Evolutionary conservation across 1,284 basidiomycete genomes (phyloP).

Genomic region (Ceratobasidium sp.): DNA sequence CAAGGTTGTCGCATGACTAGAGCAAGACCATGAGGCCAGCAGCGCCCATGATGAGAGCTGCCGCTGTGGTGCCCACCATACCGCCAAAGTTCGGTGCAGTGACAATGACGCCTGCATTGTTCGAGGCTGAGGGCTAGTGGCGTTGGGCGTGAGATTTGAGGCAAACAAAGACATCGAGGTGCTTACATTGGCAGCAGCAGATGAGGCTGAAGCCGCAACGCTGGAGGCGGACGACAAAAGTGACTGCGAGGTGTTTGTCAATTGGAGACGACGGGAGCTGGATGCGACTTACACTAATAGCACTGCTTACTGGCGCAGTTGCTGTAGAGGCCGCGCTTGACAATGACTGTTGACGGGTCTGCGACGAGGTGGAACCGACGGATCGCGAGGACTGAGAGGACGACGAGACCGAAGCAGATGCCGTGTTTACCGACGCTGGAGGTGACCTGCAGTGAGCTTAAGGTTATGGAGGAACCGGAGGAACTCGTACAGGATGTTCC

Average conservation of each 20-base stretch:
- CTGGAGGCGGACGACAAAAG: constrained; percentile 11
- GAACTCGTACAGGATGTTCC: background rate
- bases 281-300: constrained; percentile 11
- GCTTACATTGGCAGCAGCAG: constrained; percentile 38
- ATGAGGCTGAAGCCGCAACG: constrained; percentile 21
- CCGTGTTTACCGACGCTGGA: constrained; percentile 27
- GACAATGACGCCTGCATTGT: constrained; percentile 20
- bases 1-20: constrained; percentile 1
- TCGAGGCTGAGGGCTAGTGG: constrained; percentile 15
- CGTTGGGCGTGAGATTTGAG: background rate
- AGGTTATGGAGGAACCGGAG: background rate
- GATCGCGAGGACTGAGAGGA: constrained; percentile 24
- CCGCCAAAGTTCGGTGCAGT: constrained; percentile 26
- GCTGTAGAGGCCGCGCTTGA: background rate
- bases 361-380: background rate
- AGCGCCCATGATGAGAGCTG: constrained; percentile 33
- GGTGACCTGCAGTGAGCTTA: background rate
- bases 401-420: constrained; percentile 16
- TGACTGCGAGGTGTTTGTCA: constrained; percentile 10
- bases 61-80: constrained; percentile 24
- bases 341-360: background rate
- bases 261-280: background rate
- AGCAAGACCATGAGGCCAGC: constrained; percentile 38
- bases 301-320: constrained; percentile 17
- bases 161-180: background rate